These are phyloP conservation scores for Sclerotinia borealis DNA, from an alignment of 2,329 filamentous ascomycete genomes.

Conservation along the genomic window DNA sequence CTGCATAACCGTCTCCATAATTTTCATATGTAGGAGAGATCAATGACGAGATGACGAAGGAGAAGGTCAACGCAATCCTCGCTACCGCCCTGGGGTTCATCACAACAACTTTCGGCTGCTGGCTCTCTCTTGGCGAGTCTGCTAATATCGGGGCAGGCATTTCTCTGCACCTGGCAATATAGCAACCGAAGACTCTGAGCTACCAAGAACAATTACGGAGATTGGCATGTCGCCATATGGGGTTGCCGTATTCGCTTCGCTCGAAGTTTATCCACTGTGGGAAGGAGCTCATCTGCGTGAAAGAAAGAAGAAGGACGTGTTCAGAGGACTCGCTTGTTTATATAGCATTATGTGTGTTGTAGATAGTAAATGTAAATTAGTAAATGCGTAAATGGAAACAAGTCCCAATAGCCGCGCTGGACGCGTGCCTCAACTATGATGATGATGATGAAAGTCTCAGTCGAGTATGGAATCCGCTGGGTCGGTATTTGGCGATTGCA, in stretches of 20 bases:
- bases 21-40: background rate
- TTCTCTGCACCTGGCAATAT: background rate
- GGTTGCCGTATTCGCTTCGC: too few relatives aligned
- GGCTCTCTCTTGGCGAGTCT: too few relatives aligned
- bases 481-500: background rate
- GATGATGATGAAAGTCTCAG: background rate
- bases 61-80: background rate
- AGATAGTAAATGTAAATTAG: too few relatives aligned
- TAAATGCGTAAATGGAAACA: background rate
- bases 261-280: too few relatives aligned
- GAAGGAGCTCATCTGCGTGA: background rate
- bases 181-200: background rate
- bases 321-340: background rate
- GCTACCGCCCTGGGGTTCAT: too few relatives aligned
- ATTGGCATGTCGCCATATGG: too few relatives aligned
- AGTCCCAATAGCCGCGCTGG: background rate
- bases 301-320: background rate
- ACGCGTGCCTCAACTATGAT: background rate
- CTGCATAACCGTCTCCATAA: conserved; percentile 22
- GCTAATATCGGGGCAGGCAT: too few relatives aligned
- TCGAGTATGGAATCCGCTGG: background rate
- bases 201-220: background rate
- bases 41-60: background rate
- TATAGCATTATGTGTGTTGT: background rate
- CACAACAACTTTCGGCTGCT: too few relatives aligned